Conservation (phyloP, 192 early-diverging fungal genomes). For the Podila verticillata region DNA sequence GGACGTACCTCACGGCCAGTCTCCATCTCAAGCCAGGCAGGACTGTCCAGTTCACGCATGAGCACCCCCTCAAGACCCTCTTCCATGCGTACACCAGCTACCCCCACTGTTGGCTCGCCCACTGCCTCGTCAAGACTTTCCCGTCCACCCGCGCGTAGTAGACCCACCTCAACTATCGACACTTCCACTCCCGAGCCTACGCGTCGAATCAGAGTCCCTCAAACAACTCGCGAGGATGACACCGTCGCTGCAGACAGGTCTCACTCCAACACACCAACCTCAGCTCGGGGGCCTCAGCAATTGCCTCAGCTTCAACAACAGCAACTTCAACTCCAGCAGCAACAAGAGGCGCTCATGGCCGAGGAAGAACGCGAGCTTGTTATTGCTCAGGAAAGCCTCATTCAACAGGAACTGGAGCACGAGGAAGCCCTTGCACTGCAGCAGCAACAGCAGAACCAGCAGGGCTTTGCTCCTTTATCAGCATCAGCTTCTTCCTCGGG, state of each 20-base stretch:
- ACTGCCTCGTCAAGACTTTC: slow-evolving; percentile 16
- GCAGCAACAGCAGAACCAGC: slow-evolving; percentile 23
- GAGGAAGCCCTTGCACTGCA: slow-evolving; percentile 37
- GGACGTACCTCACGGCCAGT: slow-evolving; percentile 14
- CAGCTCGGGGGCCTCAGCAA: neutral
- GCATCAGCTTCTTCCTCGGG: neutral
- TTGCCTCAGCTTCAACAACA: slow-evolving; percentile 22
- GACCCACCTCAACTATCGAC: slow-evolving; percentile 6
- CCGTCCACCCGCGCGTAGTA: slow-evolving; percentile 13
- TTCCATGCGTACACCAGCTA: neutral
- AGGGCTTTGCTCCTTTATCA: slow-evolving; percentile 25
- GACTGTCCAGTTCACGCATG: slow-evolving; percentile 1
- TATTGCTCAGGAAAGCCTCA: slow-evolving; percentile 30
- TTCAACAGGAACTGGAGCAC: slow-evolving; percentile 35
- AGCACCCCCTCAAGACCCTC: slow-evolving; percentile 8
- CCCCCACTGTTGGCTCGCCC: slow-evolving; percentile 6
- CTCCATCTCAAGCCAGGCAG: slow-evolving; percentile 7
- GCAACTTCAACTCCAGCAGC: slow-evolving; percentile 6
- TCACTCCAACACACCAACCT: slow-evolving; percentile 10
- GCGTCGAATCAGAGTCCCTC: slow-evolving; percentile 20
- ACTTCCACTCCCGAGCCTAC: slow-evolving; percentile 14
- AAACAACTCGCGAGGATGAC: slow-evolving; percentile 24
- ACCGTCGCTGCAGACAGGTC: neutral
- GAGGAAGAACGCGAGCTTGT: slow-evolving; percentile 19
- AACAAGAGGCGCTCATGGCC: slow-evolving; percentile 13